Conservation (phyloP, 331 rosid genomes). For the Spiraea crenata region DNA sequence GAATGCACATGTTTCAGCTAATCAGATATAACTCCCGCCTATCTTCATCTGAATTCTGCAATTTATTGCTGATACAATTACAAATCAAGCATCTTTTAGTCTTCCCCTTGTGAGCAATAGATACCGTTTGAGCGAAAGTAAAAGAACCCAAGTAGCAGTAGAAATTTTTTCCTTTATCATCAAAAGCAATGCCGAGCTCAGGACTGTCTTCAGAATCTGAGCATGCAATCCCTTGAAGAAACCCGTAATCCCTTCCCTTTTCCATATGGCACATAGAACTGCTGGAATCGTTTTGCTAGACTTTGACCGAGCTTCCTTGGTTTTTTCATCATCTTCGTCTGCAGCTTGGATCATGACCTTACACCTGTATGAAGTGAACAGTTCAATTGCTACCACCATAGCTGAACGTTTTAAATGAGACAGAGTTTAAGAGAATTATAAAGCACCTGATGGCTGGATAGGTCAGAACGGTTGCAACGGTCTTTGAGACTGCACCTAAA, state of each 20-base stretch:
- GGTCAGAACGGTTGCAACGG: conserved; percentile 76
- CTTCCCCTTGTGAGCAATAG: conserved; percentile 55
- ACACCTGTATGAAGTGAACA: conserved; percentile 58
- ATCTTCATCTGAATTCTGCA: conserved; percentile 15
- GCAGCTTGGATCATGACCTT: conserved; percentile 99
- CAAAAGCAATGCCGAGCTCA: conserved; percentile 91
- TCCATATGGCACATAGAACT: conserved; percentile 65
- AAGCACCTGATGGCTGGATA: conserved; percentile 94
- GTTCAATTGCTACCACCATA: conserved; percentile 22
- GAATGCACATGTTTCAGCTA: conserved; percentile 1
- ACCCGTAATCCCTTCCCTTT: conserved; percentile 77
- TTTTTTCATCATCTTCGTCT: conserved; percentile 46
- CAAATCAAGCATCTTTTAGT: conserved; percentile 48
- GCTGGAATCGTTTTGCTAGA: conserved; percentile 51
- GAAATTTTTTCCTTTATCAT: conserved; percentile 98
- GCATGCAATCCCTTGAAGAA: conserved; percentile 94
- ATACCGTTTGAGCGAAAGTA: conserved; percentile 72
- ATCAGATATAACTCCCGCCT: conserved; percentile 8
- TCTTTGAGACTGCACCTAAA: conserved; percentile 88
- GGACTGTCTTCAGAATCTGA: conserved; percentile 93
- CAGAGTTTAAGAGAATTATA: conserved; percentile 26
- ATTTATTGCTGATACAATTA: neutral
- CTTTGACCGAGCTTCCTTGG: conserved; percentile 34
- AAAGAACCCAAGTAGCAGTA: conserved; percentile 83
- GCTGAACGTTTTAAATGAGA: conserved; percentile 12